phyloP scores from a whole-genome alignment of 2,329 filamentous ascomycete genomes.

The Tolypocladium ophioglossoides region DNA sequence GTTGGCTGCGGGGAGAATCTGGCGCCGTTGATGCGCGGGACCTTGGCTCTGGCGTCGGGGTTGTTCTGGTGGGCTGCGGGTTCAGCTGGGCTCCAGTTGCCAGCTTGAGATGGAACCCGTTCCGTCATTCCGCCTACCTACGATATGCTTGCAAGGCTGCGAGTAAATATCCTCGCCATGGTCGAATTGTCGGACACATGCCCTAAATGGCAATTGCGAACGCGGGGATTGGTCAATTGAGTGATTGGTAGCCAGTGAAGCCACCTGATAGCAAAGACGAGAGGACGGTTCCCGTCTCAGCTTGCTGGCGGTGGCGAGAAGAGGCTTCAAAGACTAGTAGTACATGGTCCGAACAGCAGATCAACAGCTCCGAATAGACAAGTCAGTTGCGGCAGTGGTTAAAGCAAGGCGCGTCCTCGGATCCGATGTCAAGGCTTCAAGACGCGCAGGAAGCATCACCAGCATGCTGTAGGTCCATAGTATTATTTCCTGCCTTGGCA shows the following conservation, averaged over 20 bases:
- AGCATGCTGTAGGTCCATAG: neutral
- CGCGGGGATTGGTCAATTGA: no score
- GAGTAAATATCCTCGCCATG: no score
- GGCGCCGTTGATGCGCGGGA: neutral
- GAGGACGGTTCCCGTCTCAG: no score
- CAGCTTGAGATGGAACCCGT: neutral
- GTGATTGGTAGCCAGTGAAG: no score
- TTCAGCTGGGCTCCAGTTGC: conserved; percentile 5
- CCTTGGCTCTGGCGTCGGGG: conserved; percentile 10
- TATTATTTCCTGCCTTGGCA: neutral
- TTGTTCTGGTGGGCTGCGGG: conserved; percentile 2
- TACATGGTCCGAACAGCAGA: no score
- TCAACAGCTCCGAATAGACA: neutral
- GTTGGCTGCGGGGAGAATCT: neutral
- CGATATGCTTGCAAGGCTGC: neutral
- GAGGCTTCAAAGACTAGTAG: no score
- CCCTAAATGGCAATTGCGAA: neutral
- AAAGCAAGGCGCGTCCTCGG: neutral
- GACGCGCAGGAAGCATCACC: neutral
- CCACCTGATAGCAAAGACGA: no score
- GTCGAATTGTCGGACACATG: no score
- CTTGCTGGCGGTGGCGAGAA: no score
- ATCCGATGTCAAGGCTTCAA: neutral
- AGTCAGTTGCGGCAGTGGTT: no score
- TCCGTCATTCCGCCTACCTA: neutral